Evolutionary conservation across 2,329 filamentous ascomycete genomes (phyloP), one percentile per base, ranked within the genome.

Genomic region (Coniochaeta prunicola): DNA sequence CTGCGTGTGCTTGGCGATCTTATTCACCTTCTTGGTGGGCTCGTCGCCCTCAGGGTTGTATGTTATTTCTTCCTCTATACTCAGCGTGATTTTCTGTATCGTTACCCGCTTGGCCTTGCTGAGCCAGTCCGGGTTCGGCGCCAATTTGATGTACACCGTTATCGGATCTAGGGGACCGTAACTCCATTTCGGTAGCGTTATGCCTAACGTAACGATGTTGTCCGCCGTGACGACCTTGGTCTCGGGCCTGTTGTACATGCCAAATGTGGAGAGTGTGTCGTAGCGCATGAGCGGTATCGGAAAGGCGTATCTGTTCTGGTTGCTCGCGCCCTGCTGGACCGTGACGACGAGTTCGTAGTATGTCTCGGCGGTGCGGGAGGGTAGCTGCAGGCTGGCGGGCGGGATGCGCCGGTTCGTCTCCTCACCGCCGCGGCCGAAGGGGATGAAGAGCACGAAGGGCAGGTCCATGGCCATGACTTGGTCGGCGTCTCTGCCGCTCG

Each of bases 201-300:
- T 96, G 53, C 90, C 91, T 58, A 97, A 78, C 9, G 91, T 96
- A 61, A 97, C 91, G 58, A 97, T 78, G 72, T 96, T 94, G 76
- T 97, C 94, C 57, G 89, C 86, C 33, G 92, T 90, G 61, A 87
- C 85, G 67, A 96, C 89, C 59, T 91, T 91, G 60, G 89, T 89
- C 73, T 97, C 93, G 17, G 92, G 93, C 58, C 92, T 88, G 75
- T 97, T 97, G 79, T 97, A 99, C 94, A 97, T 97, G 74, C 94
- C 94, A 76, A 99, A 99, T 1, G 94, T 97, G 45, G 92, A 97
- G 55, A 99, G 80, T 1, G 93, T 99, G 73, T 99, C 94, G 77
- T 97, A 99, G 70, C 94, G 84, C 65, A 91, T 86, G 66, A 99
- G 85, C 1, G 93, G 93, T 40, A 97, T 89, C 1, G 94, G 91